phyloP scores from a whole-genome alignment of 805 yeast species.

The Starmera dryadoides region DNA sequence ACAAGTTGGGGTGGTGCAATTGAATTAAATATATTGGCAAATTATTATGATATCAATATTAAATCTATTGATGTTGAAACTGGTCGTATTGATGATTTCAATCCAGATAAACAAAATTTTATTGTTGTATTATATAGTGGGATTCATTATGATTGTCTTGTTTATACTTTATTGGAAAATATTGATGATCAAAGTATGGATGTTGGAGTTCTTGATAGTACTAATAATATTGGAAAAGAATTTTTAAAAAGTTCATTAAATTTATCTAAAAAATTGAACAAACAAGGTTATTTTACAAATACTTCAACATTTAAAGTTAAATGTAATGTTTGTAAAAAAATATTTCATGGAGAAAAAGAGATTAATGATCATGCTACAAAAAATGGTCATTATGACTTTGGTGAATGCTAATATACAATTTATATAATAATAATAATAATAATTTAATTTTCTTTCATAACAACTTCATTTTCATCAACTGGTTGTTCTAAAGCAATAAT shows the following conservation, averaged over 20 bases:
- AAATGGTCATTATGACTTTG: constrained; percentile 57
- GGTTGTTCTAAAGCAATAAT: constrained; percentile 18
- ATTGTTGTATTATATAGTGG: constrained; percentile 60
- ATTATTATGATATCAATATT: constrained; percentile 42
- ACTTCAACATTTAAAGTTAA: constrained; percentile 49
- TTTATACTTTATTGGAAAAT: constrained; percentile 19
- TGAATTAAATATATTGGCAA: constrained; percentile 57
- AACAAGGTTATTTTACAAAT: constrained; percentile 55
- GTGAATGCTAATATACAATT: constrained; percentile 25
- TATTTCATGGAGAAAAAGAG: constrained; percentile 54
- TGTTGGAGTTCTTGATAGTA: constrained; percentile 33
- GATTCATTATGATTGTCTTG: constrained; percentile 64
- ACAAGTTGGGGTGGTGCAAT: constrained; percentile 84
- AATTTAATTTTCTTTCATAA: constrained; percentile 1
- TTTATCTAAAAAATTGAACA: constrained; percentile 39
- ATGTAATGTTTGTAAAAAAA: constrained; percentile 47
- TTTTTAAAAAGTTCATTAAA: constrained; percentile 29
- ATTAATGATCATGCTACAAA: constrained; percentile 57
- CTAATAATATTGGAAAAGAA: constrained; percentile 22
- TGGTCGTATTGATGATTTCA: constrained; percentile 48
- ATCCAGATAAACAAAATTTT: constrained; percentile 28
- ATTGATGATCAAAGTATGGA: constrained; percentile 28
- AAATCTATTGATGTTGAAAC: constrained; percentile 60
- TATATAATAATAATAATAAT: background rate
- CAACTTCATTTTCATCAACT: constrained; percentile 5